Evolutionary conservation across 129 eudicot species (phyloP).

Genomic region (Rutidosis leptorrhynchoides): DNA sequence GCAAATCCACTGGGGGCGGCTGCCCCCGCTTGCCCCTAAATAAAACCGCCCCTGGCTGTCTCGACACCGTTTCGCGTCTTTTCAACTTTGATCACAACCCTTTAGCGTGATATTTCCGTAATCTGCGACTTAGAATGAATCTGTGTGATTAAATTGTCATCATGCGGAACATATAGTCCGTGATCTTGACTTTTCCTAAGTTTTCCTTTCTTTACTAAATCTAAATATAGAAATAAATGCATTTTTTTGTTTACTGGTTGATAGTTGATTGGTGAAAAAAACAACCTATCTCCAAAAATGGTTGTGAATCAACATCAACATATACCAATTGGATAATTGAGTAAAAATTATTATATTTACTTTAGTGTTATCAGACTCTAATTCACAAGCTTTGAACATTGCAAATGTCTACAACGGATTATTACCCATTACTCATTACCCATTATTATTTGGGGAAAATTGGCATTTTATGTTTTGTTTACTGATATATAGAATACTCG

Average conservation of each 20-base stretch:
- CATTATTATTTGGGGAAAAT: too few species aligned
- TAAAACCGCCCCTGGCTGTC: too few species aligned
- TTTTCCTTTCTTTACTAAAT: neutral
- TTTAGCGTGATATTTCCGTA: neutral
- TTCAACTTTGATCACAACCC: neutral
- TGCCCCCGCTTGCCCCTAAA: too few species aligned
- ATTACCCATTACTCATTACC: neutral
- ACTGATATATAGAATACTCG: too few species aligned
- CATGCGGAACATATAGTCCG: neutral
- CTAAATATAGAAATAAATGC: neutral
- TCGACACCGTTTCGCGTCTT: too few species aligned
- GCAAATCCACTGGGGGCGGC: too few species aligned
- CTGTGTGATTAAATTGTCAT: neutral
- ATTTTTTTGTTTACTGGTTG: slow-evolving; percentile 13
- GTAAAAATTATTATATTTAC: neutral
- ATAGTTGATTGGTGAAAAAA: slow-evolving; percentile 12
- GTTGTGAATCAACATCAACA: slow-evolving; percentile 8
- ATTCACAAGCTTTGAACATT: neutral
- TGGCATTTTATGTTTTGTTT: too few species aligned
- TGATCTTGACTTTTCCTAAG: neutral
- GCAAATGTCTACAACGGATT: neutral
- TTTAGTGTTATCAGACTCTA: neutral
- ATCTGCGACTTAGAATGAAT: neutral
- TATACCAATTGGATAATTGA: neutral
- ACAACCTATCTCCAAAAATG: slow-evolving; percentile 15